Conservation (phyloP, 2,329 filamentous ascomycete genomes). For the Aplosporella prunicola region DNA sequence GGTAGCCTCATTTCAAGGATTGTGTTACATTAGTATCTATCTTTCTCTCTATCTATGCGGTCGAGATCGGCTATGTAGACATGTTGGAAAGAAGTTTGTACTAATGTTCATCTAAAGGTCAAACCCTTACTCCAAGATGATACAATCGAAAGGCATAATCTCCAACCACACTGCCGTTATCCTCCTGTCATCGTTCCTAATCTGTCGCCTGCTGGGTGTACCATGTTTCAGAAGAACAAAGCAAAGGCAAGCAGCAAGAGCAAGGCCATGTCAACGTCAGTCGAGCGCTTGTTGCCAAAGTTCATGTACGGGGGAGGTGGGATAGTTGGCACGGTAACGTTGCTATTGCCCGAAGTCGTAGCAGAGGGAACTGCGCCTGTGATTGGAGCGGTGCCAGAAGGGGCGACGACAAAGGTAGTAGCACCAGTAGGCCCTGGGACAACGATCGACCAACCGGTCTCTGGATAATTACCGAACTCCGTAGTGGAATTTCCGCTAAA, state of each 20-base stretch:
- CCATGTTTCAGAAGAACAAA: neutral
- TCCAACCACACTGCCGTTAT: neutral
- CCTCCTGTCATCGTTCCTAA: slow-evolving; percentile 1
- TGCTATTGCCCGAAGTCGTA: no score
- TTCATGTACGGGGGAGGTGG: no score
- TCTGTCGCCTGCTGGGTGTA: neutral
- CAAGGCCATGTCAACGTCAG: no score
- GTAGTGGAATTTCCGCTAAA: neutral
- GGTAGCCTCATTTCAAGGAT: neutral
- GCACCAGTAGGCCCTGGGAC: neutral
- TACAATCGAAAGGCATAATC: neutral
- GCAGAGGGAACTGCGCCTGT: neutral
- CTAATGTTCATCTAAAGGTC: no score
- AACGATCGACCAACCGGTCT: neutral
- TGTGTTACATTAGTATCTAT: slow-evolving; percentile 5
- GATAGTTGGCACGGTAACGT: no score
- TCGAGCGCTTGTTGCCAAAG: no score
- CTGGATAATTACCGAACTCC: neutral
- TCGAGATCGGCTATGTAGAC: slow-evolving; percentile 4
- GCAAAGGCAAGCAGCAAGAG: slow-evolving; percentile 1
- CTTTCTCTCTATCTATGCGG: slow-evolving; percentile 3
- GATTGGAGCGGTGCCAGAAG: neutral
- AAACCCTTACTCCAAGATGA: no score
- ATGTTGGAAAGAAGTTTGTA: slow-evolving; percentile 1
- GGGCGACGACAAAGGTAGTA: neutral